phyloP scores from a whole-genome alignment of 768 basidiomycete genomes.

The Tremella mesenterica region DNA sequence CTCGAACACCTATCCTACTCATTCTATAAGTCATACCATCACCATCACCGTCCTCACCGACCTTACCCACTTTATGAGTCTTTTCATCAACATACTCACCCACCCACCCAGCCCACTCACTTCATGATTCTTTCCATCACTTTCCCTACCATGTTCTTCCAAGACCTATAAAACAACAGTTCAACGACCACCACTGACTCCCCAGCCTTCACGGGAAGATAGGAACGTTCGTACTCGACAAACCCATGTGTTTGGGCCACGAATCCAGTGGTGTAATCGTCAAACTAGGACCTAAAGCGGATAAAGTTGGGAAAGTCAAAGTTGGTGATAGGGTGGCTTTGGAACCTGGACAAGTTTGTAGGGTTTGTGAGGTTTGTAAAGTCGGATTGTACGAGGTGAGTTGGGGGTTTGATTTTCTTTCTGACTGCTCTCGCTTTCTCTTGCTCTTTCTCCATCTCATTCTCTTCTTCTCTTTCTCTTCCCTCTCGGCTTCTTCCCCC shows the following conservation, averaged over 20 bases:
- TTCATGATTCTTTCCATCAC: too few relatives aligned
- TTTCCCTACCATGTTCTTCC: too few relatives aligned
- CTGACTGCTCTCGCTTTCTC: background rate
- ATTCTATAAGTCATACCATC: too few relatives aligned
- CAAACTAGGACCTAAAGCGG: conserved; percentile 61
- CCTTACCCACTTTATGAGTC: too few relatives aligned
- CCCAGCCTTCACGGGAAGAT: conserved; percentile 78
- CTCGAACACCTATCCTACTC: too few relatives aligned
- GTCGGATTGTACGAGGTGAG: conserved; percentile 59
- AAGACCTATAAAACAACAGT: too few relatives aligned
- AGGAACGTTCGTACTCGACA: conserved; percentile 78
- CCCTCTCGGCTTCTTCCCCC: too few relatives aligned
- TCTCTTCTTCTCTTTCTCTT: background rate
- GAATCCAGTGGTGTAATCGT: conserved; percentile 82
- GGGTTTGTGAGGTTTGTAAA: conserved; percentile 48
- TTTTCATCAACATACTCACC: too few relatives aligned
- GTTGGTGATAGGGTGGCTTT: conserved; percentile 85
- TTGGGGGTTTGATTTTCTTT: background rate
- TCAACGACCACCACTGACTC: too few relatives aligned
- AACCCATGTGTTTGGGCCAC: conserved; percentile 85
- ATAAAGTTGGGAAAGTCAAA: conserved; percentile 35
- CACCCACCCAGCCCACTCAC: too few relatives aligned
- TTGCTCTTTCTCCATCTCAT: background rate
- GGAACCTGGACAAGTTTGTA: conserved; percentile 86
- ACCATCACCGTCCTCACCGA: too few relatives aligned